Evolutionary conservation across 2,329 filamentous ascomycete genomes (phyloP).

Genomic region (Talaromyces sp.): DNA sequence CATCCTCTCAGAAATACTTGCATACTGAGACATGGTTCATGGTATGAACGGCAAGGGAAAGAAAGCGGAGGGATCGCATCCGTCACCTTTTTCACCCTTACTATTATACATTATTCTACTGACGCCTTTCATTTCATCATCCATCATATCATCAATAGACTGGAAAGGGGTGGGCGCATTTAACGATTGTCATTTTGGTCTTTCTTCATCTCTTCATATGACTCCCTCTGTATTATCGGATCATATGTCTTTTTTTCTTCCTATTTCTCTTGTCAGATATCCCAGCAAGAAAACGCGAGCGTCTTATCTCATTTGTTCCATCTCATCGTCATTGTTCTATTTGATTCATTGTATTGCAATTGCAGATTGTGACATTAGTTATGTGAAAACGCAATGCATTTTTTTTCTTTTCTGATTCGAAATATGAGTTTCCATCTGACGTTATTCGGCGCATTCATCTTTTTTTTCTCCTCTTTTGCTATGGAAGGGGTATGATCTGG

Average conservation of each 20-base stretch:
- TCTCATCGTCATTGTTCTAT: background rate
- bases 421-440: background rate
- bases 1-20: background rate
- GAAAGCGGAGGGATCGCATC: background rate
- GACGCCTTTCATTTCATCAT: conserved; percentile 7
- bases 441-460: background rate
- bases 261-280: background rate
- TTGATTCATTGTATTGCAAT: background rate
- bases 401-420: background rate
- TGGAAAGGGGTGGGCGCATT: conserved; percentile 3
- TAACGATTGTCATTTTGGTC: background rate
- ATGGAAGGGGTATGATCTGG: background rate
- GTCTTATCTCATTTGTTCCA: background rate
- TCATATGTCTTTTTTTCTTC: background rate
- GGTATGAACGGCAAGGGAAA: background rate
- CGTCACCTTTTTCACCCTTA: background rate
- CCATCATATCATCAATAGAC: conserved; percentile 10
- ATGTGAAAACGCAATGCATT: background rate
- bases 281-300: conserved; percentile 4
- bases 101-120: background rate
- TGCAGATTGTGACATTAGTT: background rate
- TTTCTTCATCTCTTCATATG: background rate
- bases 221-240: background rate
- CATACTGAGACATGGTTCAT: background rate
- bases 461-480: background rate